phyloP scores from a whole-genome alignment of 2,329 filamentous ascomycete species.

The Metarhizium humberi region DNA sequence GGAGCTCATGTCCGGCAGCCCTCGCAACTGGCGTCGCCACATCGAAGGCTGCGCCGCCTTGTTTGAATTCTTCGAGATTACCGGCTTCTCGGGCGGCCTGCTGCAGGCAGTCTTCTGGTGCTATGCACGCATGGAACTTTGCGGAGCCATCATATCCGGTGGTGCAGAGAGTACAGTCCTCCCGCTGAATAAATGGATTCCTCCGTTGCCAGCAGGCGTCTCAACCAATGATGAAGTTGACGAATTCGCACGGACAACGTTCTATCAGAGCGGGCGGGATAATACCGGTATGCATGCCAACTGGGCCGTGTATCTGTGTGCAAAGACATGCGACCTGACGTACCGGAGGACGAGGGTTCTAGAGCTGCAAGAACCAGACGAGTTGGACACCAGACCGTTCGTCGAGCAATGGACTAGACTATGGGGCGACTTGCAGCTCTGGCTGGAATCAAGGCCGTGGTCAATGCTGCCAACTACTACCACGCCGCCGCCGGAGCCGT shows the following conservation, averaged over 20 bases:
- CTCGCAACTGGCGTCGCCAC: conserved; percentile 44
- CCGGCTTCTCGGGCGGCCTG: conserved; percentile 33
- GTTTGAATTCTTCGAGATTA: conserved; percentile 39
- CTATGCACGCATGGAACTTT: conserved; percentile 48
- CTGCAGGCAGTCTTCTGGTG: conserved; percentile 48
- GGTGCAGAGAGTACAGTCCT: conserved; percentile 39
- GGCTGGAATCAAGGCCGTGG: conserved; percentile 30
- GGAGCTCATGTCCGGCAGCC: conserved; percentile 38
- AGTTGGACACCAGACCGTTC: conserved; percentile 28
- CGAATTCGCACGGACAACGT: conserved; percentile 13
- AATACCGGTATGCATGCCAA: conserved; percentile 42
- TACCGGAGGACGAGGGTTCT: conserved; percentile 21
- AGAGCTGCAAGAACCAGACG: conserved; percentile 30
- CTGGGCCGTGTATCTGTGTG: conserved; percentile 43
- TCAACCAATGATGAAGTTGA: conserved; percentile 14
- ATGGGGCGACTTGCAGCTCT: conserved; percentile 37
- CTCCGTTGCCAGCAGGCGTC: conserved; percentile 12
- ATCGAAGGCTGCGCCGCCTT: conserved; percentile 46
- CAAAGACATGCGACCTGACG: conserved; percentile 37
- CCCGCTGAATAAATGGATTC: conserved; percentile 38
- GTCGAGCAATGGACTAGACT: conserved; percentile 30
- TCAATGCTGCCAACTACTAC: conserved; percentile 24
- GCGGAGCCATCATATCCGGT: conserved; percentile 42
- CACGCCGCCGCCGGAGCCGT: conserved; percentile 13
- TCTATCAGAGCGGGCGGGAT: conserved; percentile 19